Percentiles rank a stretch among this genome's conserved stretches.
These are phyloP conservation scores for Salix dunnii DNA, from an alignment of 345 rosid species.

Conservation along the genomic window DNA sequence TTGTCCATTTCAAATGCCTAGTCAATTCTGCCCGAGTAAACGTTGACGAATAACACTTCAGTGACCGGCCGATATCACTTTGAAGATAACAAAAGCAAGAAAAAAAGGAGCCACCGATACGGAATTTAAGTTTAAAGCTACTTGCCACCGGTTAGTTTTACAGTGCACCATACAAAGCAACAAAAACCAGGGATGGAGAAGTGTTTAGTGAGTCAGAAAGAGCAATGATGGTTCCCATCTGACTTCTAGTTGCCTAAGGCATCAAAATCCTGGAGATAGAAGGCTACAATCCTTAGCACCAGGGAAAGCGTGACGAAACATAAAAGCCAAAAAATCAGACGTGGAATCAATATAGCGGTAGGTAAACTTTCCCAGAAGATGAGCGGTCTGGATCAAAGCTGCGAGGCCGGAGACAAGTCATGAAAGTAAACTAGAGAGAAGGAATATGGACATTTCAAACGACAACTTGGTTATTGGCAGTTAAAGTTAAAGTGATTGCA, in stretches of 20 bases:
- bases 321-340: constrained; percentile 8
- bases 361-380: neutral
- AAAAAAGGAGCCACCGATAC: neutral
- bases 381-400: constrained; percentile 10
- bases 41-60: neutral
- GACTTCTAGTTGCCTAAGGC: neutral
- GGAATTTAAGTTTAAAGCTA: neutral
- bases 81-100: neutral
- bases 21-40: neutral
- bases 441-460: neutral
- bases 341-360: neutral
- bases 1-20: too few relatives aligned
- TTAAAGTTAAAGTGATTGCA: neutral
- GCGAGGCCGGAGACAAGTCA: neutral
- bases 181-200: neutral
- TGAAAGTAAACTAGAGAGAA: neutral
- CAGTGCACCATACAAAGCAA: neutral
- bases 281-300: neutral
- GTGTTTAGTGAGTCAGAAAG: neutral
- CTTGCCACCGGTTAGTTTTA: neutral
- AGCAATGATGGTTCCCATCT: neutral
- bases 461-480: constrained; percentile 20
- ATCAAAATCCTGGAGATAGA: neutral
- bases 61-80: neutral
- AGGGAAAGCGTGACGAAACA: constrained; percentile 21